Conservation (phyloP, 2,329 filamentous ascomycete species). For the Fusarium penzigii region DNA sequence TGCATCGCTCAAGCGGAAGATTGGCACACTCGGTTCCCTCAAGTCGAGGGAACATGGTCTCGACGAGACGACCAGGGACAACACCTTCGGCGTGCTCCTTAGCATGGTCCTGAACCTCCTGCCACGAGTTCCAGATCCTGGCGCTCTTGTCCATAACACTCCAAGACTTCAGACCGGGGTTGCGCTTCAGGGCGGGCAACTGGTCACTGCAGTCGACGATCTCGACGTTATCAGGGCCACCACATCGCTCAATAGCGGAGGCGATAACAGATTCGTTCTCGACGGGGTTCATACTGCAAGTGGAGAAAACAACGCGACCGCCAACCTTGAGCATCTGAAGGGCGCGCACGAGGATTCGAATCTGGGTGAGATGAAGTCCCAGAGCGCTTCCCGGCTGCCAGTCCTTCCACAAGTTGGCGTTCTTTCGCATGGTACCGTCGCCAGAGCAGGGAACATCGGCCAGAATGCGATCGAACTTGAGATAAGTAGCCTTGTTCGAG, state of each 20-base stretch:
- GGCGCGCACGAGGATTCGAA: slow-evolving; percentile 85
- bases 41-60: slow-evolving; percentile 79
- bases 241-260: slow-evolving; percentile 86
- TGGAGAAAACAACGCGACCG: slow-evolving; percentile 94
- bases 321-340: slow-evolving; percentile 96
- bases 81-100: slow-evolving; percentile 56
- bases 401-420: slow-evolving; percentile 90
- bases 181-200: slow-evolving; percentile 75
- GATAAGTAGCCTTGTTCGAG: slow-evolving; percentile 64
- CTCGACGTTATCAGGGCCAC: slow-evolving; percentile 76
- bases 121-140: slow-evolving; percentile 77
- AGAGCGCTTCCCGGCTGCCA: slow-evolving; percentile 88
- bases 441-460: slow-evolving; percentile 97
- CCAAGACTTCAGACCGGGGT: slow-evolving; percentile 78
- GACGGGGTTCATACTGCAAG: slow-evolving; percentile 97
- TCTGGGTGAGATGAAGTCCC: slow-evolving; percentile 83
- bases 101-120: slow-evolving; percentile 73
- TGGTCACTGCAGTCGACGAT: slow-evolving; percentile 81
- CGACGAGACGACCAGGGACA: slow-evolving; percentile 67
- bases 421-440: slow-evolving; percentile 92
- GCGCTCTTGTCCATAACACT: slow-evolving; percentile 87
- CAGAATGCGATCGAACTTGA: slow-evolving; percentile 95
- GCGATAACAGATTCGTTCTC: slow-evolving; percentile 95
- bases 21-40: slow-evolving; percentile 54
- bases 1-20: slow-evolving; percentile 84